Conservation (phyloP, 1,139 yeast species). For the Candida gigantensis region DNA sequence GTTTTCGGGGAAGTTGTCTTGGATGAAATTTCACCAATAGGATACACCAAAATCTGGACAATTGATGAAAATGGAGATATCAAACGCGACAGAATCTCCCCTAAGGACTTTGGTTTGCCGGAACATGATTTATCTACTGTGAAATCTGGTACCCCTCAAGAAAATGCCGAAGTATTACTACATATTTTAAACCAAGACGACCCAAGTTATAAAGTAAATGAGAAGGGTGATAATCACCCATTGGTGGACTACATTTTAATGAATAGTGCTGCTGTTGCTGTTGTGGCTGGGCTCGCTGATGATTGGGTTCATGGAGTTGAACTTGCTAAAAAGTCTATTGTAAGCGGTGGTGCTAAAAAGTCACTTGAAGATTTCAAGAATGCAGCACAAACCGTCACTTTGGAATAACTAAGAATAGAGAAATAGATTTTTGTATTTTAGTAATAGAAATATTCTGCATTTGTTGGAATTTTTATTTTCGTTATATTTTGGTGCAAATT, state of each 20-base stretch:
- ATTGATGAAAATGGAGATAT: conserved; percentile 51
- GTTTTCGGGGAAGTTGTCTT: conserved; percentile 91
- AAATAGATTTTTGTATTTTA: too few species aligned
- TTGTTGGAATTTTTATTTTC: too few species aligned
- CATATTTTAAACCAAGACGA: conserved; percentile 59
- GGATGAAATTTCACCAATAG: conserved; percentile 92
- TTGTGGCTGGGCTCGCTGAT: conserved; percentile 65
- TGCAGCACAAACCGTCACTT: conserved; percentile 32
- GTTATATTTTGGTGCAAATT: too few species aligned
- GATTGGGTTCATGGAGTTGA: conserved; percentile 78
- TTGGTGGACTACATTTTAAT: conserved; percentile 82
- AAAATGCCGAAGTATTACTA: conserved; percentile 68
- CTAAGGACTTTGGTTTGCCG: conserved; percentile 77
- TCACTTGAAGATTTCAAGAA: conserved; percentile 60
- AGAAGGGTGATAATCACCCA: conserved; percentile 47
- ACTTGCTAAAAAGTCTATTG: conserved; percentile 68
- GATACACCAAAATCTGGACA: conserved; percentile 78
- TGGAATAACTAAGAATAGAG: too few species aligned
- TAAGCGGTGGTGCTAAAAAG: conserved; percentile 61
- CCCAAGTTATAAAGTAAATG: conserved; percentile 36
- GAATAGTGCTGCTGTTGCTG: conserved; percentile 86
- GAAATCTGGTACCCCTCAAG: conserved; percentile 80
- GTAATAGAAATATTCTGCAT: too few species aligned
- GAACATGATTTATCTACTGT: conserved; percentile 70
- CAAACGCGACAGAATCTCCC: conserved; percentile 42